These are phyloP conservation scores for Barnettozyma populi DNA, from an alignment of 805 yeast genomes.

Conservation along the genomic window DNA sequence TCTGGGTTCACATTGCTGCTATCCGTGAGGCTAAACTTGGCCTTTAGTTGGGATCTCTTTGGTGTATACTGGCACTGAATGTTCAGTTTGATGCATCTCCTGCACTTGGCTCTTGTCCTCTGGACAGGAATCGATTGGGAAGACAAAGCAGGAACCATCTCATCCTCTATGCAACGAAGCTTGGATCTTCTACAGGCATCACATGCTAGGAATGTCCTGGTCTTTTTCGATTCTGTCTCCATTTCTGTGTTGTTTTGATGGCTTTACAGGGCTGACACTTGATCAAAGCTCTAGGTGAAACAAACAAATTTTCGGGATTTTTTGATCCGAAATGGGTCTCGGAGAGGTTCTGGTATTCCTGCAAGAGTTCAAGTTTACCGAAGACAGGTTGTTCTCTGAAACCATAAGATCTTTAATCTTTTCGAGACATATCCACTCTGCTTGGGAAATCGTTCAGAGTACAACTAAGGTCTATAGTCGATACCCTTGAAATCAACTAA, in stretches of 20 bases:
- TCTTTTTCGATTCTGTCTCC: neutral
- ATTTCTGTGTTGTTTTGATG: neutral
- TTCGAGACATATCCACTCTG: too few species aligned
- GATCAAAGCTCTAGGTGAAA: neutral
- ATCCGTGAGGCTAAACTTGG: neutral
- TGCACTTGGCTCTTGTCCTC: slow-evolving; percentile 5
- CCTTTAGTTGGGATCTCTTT: slow-evolving; percentile 13
- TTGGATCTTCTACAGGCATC: slow-evolving; percentile 15
- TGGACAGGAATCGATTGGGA: neutral
- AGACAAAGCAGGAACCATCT: neutral
- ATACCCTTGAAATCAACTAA: too few species aligned
- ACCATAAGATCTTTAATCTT: too few species aligned
- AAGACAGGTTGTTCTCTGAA: too few species aligned
- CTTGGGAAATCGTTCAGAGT: too few species aligned
- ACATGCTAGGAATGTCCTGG: slow-evolving; percentile 15
- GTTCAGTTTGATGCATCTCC: slow-evolving; percentile 8
- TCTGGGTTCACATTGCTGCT: neutral
- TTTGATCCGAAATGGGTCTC: neutral
- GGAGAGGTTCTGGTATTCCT: too few species aligned
- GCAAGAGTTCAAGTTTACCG: too few species aligned
- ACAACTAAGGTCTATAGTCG: too few species aligned
- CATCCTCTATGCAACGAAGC: slow-evolving; percentile 8
- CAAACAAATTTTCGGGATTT: neutral
- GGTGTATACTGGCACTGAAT: slow-evolving; percentile 13
- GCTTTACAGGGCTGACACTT: neutral